Evolutionary conservation across 768 basidiomycete species (phyloP).

Genomic region (Sporobolomyces phaffii): DNA sequence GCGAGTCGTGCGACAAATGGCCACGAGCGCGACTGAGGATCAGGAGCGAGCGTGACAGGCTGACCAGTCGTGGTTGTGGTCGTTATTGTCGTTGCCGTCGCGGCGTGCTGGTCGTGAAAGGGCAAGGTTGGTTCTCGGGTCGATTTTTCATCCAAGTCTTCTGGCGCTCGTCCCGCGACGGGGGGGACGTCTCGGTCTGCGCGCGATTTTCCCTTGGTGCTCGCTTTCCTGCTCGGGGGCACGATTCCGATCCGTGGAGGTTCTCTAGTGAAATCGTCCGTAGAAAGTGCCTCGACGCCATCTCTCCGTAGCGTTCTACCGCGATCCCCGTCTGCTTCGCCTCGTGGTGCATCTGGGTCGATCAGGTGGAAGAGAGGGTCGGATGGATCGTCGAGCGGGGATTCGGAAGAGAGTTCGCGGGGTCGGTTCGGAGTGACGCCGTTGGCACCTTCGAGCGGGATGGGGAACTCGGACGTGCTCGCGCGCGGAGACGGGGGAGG

Average conservation of each 20-base stretch:
- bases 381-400: too few relatives aligned
- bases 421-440: neutral
- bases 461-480: conserved; percentile 4
- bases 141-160: neutral
- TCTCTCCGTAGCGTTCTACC: neutral
- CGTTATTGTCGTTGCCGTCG: neutral
- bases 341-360: too few relatives aligned
- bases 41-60: too few relatives aligned
- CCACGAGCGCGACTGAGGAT: too few relatives aligned
- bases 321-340: neutral
- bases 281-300: neutral
- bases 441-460: neutral
- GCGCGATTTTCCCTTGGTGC: conserved; percentile 16
- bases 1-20: conserved; percentile 14
- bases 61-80: neutral
- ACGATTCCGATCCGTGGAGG: neutral
- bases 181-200: too few relatives aligned
- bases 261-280: neutral
- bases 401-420: too few relatives aligned
- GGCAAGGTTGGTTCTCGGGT: neutral
- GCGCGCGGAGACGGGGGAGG: conserved; percentile 24
- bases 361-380: too few relatives aligned
- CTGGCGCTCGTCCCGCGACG: neutral
- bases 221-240: conserved; percentile 5
- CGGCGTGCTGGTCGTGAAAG: neutral